Conservation (phyloP, 73 alveolate species). For the Loxodes magnus region DNA sequence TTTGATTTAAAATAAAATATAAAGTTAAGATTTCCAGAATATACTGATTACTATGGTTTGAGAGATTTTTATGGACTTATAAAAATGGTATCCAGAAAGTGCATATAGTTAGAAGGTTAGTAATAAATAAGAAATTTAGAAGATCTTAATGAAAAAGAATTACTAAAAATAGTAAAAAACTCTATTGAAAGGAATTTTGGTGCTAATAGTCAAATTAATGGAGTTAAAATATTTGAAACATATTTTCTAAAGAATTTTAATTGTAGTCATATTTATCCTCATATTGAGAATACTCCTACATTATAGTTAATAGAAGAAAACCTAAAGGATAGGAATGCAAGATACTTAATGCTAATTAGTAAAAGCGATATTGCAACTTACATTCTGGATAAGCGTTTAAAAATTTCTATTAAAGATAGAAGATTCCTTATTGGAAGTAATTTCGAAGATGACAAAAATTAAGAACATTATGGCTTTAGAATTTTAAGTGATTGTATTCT, state of each 20-base stretch:
- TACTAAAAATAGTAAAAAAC: neutral
- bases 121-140: neutral
- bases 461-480: neutral
- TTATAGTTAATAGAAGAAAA: neutral
- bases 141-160: no score
- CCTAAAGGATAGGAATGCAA: neutral
- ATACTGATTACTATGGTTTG: conserved; percentile 11
- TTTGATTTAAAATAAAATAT: conserved; percentile 5
- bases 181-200: conserved; percentile 5
- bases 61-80: conserved; percentile 5
- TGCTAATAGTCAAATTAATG: no score
- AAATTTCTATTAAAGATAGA: neutral
- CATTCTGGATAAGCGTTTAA: neutral
- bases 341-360: conserved; percentile 8
- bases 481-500: neutral
- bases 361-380: neutral
- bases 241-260: neutral
- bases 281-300: neutral
- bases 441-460: neutral
- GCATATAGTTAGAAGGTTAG: neutral
- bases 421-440: conserved; percentile 4
- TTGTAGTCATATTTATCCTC: neutral
- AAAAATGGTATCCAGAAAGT: neutral
- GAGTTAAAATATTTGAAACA: no score
- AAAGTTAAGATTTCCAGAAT: neutral